Percentiles rank a stretch among this genome's conserved stretches.
phyloP scores from a whole-genome alignment of 1,284 basidiomycete species.

The Fomitiporia mediterranea region DNA sequence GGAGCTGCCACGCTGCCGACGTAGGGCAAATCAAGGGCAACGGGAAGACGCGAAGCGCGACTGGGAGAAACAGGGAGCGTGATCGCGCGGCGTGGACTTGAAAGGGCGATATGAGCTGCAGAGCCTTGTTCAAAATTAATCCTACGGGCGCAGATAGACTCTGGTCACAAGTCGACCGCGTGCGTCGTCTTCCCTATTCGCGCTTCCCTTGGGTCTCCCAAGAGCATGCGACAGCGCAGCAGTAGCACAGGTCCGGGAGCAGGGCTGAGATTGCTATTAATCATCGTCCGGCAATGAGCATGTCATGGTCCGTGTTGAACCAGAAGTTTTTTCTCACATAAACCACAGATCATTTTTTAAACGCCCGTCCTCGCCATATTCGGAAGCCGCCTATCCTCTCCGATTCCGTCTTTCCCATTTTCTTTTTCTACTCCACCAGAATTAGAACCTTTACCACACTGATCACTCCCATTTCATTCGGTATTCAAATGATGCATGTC shows the following conservation, averaged over 20 bases:
- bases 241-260: no score
- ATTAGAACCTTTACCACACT: not conserved
- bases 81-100: not conserved
- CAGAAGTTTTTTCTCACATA: not conserved
- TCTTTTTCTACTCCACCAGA: not conserved
- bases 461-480: not conserved
- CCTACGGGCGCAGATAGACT: not conserved
- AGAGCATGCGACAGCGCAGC: constrained; percentile 6
- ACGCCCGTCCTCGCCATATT: not conserved
- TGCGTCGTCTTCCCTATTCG: not conserved
- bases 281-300: constrained; percentile 2
- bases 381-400: not conserved
- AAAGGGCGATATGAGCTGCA: not conserved
- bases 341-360: not conserved
- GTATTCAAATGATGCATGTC: not conserved
- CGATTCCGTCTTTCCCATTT: not conserved
- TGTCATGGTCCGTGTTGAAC: not conserved
- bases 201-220: not conserved
- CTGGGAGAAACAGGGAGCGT: not conserved
- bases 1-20: not conserved
- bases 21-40: not conserved
- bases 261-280: not conserved
- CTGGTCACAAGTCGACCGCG: not conserved
- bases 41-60: constrained; percentile 5
- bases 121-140: not conserved